Conservation (phyloP, 768 basidiomycete species). For the Phlebiopsis flavidoalba region DNA sequence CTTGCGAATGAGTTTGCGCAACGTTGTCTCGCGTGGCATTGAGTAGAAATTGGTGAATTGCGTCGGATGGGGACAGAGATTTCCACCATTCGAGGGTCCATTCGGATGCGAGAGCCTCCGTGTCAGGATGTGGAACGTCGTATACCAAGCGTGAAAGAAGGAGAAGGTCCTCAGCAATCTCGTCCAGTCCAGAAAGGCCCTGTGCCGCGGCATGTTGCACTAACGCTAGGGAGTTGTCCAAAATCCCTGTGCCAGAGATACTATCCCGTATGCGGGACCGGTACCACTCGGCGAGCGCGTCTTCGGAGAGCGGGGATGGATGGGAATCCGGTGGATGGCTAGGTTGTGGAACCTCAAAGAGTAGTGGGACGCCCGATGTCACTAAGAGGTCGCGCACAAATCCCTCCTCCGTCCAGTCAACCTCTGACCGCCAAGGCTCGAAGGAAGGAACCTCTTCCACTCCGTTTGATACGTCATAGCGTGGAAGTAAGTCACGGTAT, state of each 20-base stretch:
- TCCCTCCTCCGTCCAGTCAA: conserved; percentile 55
- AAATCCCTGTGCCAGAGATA: conserved; percentile 63
- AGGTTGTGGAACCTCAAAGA: not conserved
- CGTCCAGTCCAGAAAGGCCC: conserved; percentile 73
- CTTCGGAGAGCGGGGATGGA: conserved; percentile 34
- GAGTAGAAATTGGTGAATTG: conserved; percentile 72
- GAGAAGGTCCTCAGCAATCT: conserved; percentile 87
- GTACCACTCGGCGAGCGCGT: conserved; percentile 74
- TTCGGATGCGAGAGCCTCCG: conserved; percentile 40
- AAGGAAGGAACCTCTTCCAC: conserved; percentile 32
- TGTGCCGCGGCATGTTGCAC: conserved; percentile 85
- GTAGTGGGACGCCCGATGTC: conserved; percentile 16
- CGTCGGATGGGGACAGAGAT: conserved; percentile 54
- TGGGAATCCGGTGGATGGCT: conserved; percentile 6
- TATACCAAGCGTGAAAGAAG: conserved; percentile 86
- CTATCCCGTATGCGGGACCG: conserved; percentile 53
- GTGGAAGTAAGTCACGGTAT: conserved; percentile 60
- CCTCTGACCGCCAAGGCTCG: conserved; percentile 44
- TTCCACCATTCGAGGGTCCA: conserved; percentile 80
- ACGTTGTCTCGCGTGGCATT: conserved; percentile 65
- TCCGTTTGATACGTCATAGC: conserved; percentile 44
- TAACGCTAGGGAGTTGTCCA: conserved; percentile 72
- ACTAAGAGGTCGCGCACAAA: conserved; percentile 39
- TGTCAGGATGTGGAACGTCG: conserved; percentile 46
- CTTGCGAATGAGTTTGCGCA: conserved; percentile 58